These are phyloP conservation scores for Chrysoporthe austroafricana DNA, from an alignment of 2,329 filamentous ascomycete genomes.

Conservation along the genomic window DNA sequence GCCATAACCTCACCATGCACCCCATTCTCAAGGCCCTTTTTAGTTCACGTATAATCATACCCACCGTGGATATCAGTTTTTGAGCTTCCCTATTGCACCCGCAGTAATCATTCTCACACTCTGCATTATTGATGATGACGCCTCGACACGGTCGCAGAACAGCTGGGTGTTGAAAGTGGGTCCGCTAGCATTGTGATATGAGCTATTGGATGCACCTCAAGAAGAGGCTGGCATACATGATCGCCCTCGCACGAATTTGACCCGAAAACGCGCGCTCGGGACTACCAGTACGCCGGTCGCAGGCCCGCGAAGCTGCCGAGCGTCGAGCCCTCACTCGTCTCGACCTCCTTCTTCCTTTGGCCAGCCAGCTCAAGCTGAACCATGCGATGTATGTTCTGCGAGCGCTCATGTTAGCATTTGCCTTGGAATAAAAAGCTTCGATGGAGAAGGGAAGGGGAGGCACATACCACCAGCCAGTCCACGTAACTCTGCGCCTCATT, in stretches of 20 bases:
- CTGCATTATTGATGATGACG: background rate
- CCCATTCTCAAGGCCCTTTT: background rate
- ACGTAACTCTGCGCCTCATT: constrained; percentile 98
- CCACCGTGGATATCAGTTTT: background rate
- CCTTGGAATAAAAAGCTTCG: background rate
- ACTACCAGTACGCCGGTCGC: constrained; percentile 63
- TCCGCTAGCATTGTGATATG: background rate
- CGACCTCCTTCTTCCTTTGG: constrained; percentile 69
- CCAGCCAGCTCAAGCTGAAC: constrained; percentile 86
- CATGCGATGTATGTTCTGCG: constrained; percentile 77
- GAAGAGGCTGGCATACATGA: background rate
- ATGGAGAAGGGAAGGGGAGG: no score
- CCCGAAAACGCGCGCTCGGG: background rate
- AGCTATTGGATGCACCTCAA: background rate
- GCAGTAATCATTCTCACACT: background rate
- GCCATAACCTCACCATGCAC: background rate
- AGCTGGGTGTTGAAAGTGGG: background rate
- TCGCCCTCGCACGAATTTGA: background rate
- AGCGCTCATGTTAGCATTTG: background rate
- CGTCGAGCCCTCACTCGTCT: constrained; percentile 53
- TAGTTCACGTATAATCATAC: background rate
- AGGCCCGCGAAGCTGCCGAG: constrained; percentile 62
- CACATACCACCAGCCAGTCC: constrained; percentile 79
- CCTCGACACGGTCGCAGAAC: background rate
- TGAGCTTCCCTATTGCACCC: background rate